Evolutionary conservation across 2,329 filamentous ascomycete species (phyloP).

Genomic region (Colletotrichum truncatum): DNA sequence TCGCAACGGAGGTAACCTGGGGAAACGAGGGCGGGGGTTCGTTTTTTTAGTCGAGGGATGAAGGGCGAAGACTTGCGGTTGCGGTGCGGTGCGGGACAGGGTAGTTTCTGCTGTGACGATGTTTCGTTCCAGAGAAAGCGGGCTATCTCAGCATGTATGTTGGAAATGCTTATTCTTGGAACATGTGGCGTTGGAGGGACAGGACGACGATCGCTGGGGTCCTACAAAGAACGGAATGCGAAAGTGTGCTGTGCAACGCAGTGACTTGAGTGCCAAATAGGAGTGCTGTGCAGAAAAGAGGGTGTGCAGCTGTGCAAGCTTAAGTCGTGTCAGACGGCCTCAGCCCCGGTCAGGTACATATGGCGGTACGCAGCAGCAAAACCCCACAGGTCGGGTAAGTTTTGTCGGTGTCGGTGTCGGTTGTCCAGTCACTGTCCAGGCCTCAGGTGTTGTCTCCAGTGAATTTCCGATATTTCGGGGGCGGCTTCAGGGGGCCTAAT

Average conservation of each 20-base stretch:
- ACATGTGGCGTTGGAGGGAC: slow-evolving; percentile 19
- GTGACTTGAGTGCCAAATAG: background rate
- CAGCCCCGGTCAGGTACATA: slow-evolving; percentile 19
- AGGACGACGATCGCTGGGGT: slow-evolving; percentile 18
- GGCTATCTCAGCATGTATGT: slow-evolving; percentile 14
- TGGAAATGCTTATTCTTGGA: slow-evolving; percentile 24
- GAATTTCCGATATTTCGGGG: slow-evolving; percentile 30
- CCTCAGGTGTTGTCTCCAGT: slow-evolving; percentile 15
- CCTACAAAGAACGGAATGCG: slow-evolving; percentile 10
- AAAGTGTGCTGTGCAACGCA: slow-evolving; percentile 10
- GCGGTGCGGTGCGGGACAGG: background rate
- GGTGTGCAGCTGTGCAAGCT: slow-evolving; percentile 28
- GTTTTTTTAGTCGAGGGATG: background rate
- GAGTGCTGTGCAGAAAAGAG: slow-evolving; percentile 27
- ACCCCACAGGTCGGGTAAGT: slow-evolving; percentile 1
- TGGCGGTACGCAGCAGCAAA: background rate
- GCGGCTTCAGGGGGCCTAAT: slow-evolving; percentile 19
- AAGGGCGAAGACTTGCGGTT: background rate
- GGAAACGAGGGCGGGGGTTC: slow-evolving; percentile 24
- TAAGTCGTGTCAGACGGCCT: slow-evolving; percentile 27
- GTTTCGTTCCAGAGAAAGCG: slow-evolving; percentile 25
- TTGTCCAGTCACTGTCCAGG: slow-evolving; percentile 27
- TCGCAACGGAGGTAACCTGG: slow-evolving; percentile 18
- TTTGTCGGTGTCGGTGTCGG: slow-evolving; percentile 27
- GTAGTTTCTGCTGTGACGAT: slow-evolving; percentile 20